phyloP scores from a whole-genome alignment of 129 eudicot species.

The Heracleum sosnowskyi region DNA sequence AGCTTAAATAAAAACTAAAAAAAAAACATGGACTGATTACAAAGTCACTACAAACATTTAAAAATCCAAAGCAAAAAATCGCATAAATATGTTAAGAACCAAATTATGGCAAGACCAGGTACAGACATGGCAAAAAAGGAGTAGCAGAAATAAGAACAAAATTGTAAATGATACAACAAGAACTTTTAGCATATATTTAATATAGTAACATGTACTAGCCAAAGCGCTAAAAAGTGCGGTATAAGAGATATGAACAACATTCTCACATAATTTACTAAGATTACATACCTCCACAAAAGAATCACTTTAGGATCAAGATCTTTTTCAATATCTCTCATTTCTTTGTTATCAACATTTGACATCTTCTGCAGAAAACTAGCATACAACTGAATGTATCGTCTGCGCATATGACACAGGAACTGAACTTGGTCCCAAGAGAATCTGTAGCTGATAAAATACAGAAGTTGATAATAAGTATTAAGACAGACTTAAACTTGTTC shows the following conservation, averaged over 20 bases:
- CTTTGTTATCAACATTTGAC: constrained; percentile 39
- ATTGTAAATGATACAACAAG: not conserved
- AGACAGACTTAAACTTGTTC: not conserved
- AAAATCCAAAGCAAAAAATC: too few species aligned
- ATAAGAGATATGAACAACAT: not conserved
- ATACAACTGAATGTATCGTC: constrained; percentile 79
- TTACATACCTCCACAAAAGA: constrained; percentile 83
- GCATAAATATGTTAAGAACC: too few species aligned
- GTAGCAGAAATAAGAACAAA: not conserved
- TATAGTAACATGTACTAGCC: not conserved
- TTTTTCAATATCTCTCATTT: constrained; percentile 69
- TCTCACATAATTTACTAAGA: not conserved
- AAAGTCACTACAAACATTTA: too few species aligned
- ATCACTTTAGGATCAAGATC: constrained; percentile 95
- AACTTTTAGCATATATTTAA: not conserved
- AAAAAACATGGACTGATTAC: too few species aligned
- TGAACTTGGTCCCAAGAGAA: constrained; percentile 89
- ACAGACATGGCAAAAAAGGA: not conserved
- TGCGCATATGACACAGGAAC: constrained; percentile 66
- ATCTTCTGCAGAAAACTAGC: constrained; percentile 63
- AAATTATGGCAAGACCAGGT: not conserved
- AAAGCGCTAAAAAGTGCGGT: not conserved
- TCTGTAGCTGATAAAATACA: constrained; percentile 54
- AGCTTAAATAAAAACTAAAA: not conserved
- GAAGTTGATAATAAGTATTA: constrained; percentile 11